These are phyloP conservation scores for Mikania micrantha DNA, from an alignment of 129 eudicot species.

Conservation along the genomic window DNA sequence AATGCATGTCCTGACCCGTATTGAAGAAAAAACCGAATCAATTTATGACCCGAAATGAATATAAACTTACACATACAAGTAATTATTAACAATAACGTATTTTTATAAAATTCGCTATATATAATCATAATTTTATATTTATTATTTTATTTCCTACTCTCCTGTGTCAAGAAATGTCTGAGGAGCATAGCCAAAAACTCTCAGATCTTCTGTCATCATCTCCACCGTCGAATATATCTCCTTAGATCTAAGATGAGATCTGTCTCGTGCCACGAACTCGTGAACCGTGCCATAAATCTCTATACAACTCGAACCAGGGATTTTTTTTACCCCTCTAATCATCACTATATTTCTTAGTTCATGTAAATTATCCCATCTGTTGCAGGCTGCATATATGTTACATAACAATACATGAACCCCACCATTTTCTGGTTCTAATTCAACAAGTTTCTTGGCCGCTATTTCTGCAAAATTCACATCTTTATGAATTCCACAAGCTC, in stretches of 20 bases:
- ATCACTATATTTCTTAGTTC: slow-evolving; percentile 27
- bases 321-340: slow-evolving; percentile 27
- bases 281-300: slow-evolving; percentile 37
- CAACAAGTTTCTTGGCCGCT: slow-evolving; percentile 35
- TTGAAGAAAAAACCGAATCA: too few relatives aligned
- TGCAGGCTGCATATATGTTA: slow-evolving; percentile 40
- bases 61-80: too few relatives aligned
- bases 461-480: slow-evolving; percentile 44
- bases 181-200: slow-evolving; percentile 24
- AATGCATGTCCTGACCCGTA: too few relatives aligned
- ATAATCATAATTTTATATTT: not conserved
- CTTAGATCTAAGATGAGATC: slow-evolving; percentile 21
- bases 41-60: too few relatives aligned
- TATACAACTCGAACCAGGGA: slow-evolving; percentile 36
- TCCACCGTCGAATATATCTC: slow-evolving; percentile 34
- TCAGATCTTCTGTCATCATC: slow-evolving; percentile 30
- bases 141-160: slow-evolving; percentile 23
- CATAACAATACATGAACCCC: slow-evolving; percentile 38
- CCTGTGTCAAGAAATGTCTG: slow-evolving; percentile 20
- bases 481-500: slow-evolving; percentile 43
- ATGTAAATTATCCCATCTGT: slow-evolving; percentile 29
- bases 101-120: too few relatives aligned
- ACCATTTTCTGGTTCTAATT: slow-evolving; percentile 35
- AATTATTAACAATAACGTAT: not conserved
- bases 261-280: slow-evolving; percentile 31